Evolutionary conservation across 768 basidiomycete genomes (phyloP), one percentile per base, ranked within the genome.

Genomic region (Dendrothele bispora): DNA sequence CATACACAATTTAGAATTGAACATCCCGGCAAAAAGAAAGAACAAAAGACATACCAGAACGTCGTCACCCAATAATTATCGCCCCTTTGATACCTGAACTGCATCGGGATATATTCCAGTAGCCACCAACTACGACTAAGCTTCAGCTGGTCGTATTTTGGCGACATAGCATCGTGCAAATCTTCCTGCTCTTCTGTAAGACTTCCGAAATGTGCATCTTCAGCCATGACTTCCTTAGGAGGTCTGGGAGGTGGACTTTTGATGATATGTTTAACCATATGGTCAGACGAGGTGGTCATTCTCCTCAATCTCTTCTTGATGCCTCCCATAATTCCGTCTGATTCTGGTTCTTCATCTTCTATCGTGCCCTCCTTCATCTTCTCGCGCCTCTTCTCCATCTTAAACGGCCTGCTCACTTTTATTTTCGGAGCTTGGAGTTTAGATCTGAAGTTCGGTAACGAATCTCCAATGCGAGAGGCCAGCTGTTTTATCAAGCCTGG

Each of bases 111-210:
- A 7, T 78, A 5, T 60, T 91, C 89, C 32, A 90, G 65, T 27
- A 80, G 44, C 89, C 88, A 90, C 88, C 89, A 90, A 0, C 22
- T 35, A 39, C 54, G 66, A 25, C 63, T 54, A 1, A 78, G 40
- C 34, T 55, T 52, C 21, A 90, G 69, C 58, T 86, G 77, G 58
- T 90, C 87, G 52, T 83, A 84, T 2, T 70, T 61, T 0, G 77
- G 80, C 27, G 71, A 67, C 12, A 84, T 45, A 4, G 80, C 78
- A 54, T 89, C 88, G 3, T 62, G 59, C 26, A 85, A 52, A 26
- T 89, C 86, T 51, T 87, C 83, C 12, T 78, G 73, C 55, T 86
- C 86, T 57, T 88, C 79, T 24, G 60, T 67, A 54, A 70, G 25
- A 7, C 18, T 25, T n/a, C 15, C 58, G 42, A 18, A 44, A 20